Conservation (phyloP, 2,329 filamentous ascomycete species). For the Aureobasidium sp. region DNA sequence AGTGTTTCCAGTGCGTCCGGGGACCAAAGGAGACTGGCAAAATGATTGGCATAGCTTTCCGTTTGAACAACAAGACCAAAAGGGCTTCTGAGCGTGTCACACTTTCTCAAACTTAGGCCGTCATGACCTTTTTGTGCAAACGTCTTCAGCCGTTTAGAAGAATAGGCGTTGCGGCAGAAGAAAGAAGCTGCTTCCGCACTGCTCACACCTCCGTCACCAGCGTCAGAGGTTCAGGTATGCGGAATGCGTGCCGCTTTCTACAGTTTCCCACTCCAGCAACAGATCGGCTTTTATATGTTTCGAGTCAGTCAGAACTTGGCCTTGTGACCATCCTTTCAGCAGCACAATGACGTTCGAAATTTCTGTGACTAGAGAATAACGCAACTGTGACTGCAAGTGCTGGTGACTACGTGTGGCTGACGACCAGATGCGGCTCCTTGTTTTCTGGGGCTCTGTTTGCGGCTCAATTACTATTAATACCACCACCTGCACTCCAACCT, state of each 20-base stretch:
- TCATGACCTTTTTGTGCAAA: background rate
- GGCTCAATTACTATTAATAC: conserved; percentile 8
- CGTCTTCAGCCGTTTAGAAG: background rate
- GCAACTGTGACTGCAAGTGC: background rate
- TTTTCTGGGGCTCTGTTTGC: background rate
- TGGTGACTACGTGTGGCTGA: background rate
- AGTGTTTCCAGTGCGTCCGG: background rate
- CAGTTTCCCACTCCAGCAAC: background rate
- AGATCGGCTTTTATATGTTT: background rate
- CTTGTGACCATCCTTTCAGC: background rate
- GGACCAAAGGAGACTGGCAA: background rate
- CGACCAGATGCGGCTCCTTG: background rate
- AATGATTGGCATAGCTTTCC: background rate
- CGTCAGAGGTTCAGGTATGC: background rate
- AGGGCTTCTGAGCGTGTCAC: background rate
- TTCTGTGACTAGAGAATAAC: background rate
- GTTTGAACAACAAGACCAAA: background rate
- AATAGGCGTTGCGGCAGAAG: background rate
- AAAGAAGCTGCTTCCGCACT: background rate
- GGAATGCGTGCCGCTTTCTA: background rate
- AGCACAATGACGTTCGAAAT: background rate
- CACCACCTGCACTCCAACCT: background rate
- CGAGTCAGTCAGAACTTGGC: background rate
- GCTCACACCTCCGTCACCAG: background rate
- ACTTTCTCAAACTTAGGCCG: background rate